Base-by-base conservation (phyloP, 1,139 yeast genomes). In the Saccharomyces hybrid region DNA sequence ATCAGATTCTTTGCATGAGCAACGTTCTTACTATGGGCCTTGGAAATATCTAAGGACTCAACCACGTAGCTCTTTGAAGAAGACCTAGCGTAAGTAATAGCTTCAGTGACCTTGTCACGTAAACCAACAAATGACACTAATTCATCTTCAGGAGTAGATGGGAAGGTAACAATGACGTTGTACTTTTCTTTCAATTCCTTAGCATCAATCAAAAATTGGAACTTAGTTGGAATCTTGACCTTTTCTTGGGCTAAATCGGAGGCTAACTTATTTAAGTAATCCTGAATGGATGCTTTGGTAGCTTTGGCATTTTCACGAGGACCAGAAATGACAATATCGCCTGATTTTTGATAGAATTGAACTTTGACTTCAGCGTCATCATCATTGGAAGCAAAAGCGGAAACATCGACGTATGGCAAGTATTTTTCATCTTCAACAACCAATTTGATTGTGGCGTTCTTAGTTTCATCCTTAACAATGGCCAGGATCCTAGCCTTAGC, bases 21-120 rank as follows among this genome's bases (percentile, higher is more conserved):
- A 56, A 83, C 71, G 66, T 87, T 84, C 64, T 88, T 88, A 65
- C 88, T 88, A 70, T 91, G 97, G 44, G 97, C 96, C 70, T 81
- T 84, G 26, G 95, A 83, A 74, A 91, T 84, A 63, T 88, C 95
- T 67, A 91, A 77, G 26, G 82, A 74, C 63, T 86, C 90, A 50
- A 86, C 83, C 71, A 78, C 66, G 77, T 80, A 75, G 52, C 76
- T 67, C 66, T 79, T 71, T 61, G 84, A 79, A 70, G 73, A 81
- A 70, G 73, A 73, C 71, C 78, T 75, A 13, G 83, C 80, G 56
- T 68, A 68, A 5, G 78, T 78, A 61, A 86, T 78, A 34, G 97
- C 97, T 25, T 73, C 72, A 16, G 77, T 65, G 54, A 90, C 78
- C 55, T 80, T 78, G 34, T 74, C 68, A 58, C 75, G 73, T 52